Evolutionary conservation across 768 basidiomycete species (phyloP).

Genomic region (Lactifluus volemus): DNA sequence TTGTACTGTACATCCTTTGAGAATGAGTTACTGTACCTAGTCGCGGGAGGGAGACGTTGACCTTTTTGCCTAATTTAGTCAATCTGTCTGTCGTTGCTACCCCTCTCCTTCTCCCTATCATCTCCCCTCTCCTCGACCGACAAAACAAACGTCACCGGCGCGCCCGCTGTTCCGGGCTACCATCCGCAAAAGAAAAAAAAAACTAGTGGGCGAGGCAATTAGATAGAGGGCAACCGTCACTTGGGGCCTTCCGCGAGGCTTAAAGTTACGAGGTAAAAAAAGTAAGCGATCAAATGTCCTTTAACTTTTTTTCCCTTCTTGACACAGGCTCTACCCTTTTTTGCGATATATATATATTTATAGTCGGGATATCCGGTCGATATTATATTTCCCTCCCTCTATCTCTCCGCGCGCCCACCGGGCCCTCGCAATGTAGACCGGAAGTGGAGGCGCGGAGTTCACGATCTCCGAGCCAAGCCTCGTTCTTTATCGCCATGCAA

Average conservation of each 20-base stretch:
- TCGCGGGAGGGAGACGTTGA: too few relatives aligned
- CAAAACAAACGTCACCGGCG: too few relatives aligned
- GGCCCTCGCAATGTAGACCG: conserved; percentile 19
- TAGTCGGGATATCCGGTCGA: conserved; percentile 44
- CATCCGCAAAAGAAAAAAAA: too few relatives aligned
- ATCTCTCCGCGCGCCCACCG: conserved; percentile 36
- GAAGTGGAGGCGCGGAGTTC: background rate
- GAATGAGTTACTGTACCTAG: too few relatives aligned
- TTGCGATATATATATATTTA: background rate
- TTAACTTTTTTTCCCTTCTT: background rate
- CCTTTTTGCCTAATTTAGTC: too few relatives aligned
- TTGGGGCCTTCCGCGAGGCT: conserved; percentile 56
- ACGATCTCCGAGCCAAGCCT: conserved; percentile 30
- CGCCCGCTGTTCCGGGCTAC: too few relatives aligned
- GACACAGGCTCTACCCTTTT: too few relatives aligned
- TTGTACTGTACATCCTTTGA: too few relatives aligned
- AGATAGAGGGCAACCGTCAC: conserved; percentile 43
- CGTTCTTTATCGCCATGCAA: conserved; percentile 33
- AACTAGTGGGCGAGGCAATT: conserved; percentile 38
- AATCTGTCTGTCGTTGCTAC: too few relatives aligned
- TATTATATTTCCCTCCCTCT: conserved; percentile 34
- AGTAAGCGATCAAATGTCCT: background rate
- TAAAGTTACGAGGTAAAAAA: conserved; percentile 39
- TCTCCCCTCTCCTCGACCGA: too few relatives aligned
- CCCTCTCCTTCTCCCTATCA: too few relatives aligned